phyloP scores from a whole-genome alignment of 2,329 filamentous ascomycete genomes.

The Fusarium chlamydosporum region DNA sequence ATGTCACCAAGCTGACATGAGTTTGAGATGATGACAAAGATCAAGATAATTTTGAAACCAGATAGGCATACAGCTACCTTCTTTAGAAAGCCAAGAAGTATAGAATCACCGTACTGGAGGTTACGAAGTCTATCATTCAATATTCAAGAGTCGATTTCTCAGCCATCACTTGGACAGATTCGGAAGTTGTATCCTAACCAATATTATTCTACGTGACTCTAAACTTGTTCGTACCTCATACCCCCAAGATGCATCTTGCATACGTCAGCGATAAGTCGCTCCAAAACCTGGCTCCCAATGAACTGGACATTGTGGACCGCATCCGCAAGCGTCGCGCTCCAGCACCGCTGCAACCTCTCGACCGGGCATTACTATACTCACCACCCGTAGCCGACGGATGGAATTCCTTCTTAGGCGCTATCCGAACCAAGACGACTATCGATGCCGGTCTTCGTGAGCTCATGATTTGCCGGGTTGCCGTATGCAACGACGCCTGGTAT shows the following conservation, averaged over 20 bases:
- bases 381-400: not conserved
- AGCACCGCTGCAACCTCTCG: not conserved
- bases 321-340: not conserved
- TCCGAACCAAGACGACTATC: slow-evolving; percentile 1
- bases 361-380: not conserved
- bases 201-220: not conserved
- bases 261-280: not conserved
- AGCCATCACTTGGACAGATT: not conserved
- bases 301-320: not conserved
- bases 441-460: not conserved
- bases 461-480: not conserved
- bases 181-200: not conserved
- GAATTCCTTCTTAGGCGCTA: not conserved
- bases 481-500: slow-evolving; percentile 1
- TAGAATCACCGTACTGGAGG: not conserved
- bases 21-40: not conserved
- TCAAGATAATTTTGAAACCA: not conserved
- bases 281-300: not conserved
- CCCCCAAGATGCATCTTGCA: not conserved
- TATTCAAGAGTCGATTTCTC: not conserved
- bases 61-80: not conserved
- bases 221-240: not conserved
- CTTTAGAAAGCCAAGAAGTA: not conserved
- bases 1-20: not conserved
- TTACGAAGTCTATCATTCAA: not conserved